Conservation (phyloP, 2,329 filamentous ascomycete species). For the Botrytis porri region DNA sequence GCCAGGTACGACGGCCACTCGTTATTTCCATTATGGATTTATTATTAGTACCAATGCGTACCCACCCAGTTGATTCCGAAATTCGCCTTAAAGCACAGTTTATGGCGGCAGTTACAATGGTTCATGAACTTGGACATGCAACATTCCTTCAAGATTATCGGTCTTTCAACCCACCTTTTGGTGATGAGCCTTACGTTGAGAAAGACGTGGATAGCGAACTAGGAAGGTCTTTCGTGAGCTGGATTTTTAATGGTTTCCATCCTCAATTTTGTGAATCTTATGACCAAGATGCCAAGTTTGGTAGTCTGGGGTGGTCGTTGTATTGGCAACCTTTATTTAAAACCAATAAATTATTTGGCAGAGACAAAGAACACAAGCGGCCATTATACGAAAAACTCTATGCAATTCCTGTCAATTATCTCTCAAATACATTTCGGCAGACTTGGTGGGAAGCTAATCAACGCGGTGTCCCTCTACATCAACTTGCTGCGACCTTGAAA, state of each 20-base stretch:
- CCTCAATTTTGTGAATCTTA: slow-evolving; percentile 21
- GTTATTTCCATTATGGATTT: slow-evolving; percentile 29
- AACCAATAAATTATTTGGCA: background rate
- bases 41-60: slow-evolving; percentile 28
- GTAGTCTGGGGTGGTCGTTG: slow-evolving; percentile 15
- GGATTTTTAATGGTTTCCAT: slow-evolving; percentile 30
- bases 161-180: slow-evolving; percentile 20
- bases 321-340: slow-evolving; percentile 14
- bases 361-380: background rate
- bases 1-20: slow-evolving; percentile 24
- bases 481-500: background rate
- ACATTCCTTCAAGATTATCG: slow-evolving; percentile 31
- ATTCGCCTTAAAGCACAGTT: slow-evolving; percentile 29
- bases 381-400: background rate
- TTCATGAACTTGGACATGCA: slow-evolving; percentile 33
- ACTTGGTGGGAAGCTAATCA: slow-evolving; percentile 2
- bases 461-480: background rate
- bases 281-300: slow-evolving; percentile 1
- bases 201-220: slow-evolving; percentile 27
- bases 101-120: slow-evolving; percentile 32
- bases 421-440: slow-evolving; percentile 1
- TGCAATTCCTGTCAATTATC: slow-evolving; percentile 6
- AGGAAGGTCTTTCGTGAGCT: slow-evolving; percentile 28
- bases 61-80: slow-evolving; percentile 22
- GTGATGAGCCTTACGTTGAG: slow-evolving; percentile 28